Conservation (phyloP, 75 land plant genomes). For the Cryptomeria japonica region DNA sequence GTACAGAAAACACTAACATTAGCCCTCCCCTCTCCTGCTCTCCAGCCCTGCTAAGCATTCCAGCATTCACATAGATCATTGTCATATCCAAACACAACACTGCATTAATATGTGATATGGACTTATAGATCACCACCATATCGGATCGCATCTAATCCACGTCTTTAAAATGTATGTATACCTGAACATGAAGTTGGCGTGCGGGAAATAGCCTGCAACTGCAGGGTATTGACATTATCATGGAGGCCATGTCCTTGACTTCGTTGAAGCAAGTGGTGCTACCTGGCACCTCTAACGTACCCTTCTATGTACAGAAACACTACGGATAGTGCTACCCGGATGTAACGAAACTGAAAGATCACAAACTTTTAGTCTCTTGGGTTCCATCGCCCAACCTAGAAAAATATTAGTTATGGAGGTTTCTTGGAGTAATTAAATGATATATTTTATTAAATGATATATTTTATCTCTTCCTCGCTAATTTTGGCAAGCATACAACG, state of each 20-base stretch:
- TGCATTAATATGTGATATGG: not conserved
- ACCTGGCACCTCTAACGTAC: not conserved
- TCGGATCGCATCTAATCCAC: not conserved
- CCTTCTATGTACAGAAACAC: not conserved
- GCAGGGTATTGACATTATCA: not conserved
- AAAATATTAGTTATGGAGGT: not conserved
- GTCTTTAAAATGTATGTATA: not conserved
- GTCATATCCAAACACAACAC: not conserved
- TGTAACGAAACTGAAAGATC: too few species aligned
- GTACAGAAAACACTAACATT: not conserved
- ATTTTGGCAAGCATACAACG: too few species aligned
- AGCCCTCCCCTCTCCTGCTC: not conserved
- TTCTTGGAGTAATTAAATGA: too few species aligned
- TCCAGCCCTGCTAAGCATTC: not conserved
- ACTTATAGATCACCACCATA: not conserved
- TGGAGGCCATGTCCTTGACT: not conserved
- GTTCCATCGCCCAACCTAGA: not conserved
- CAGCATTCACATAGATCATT: not conserved
- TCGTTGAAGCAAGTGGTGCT: not conserved
- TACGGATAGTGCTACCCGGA: not conserved
- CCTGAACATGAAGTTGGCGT: not conserved
- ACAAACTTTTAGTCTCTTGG: not conserved
- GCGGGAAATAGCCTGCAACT: not conserved
- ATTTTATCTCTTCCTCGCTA: too few species aligned
- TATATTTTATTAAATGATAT: too few species aligned